A percentile compares a stretch with the other conserved stretches of the same genome.
These are phyloP conservation scores for Populus hybrid DNA, from an alignment of 441 rosid genomes.

Conservation along the genomic window DNA sequence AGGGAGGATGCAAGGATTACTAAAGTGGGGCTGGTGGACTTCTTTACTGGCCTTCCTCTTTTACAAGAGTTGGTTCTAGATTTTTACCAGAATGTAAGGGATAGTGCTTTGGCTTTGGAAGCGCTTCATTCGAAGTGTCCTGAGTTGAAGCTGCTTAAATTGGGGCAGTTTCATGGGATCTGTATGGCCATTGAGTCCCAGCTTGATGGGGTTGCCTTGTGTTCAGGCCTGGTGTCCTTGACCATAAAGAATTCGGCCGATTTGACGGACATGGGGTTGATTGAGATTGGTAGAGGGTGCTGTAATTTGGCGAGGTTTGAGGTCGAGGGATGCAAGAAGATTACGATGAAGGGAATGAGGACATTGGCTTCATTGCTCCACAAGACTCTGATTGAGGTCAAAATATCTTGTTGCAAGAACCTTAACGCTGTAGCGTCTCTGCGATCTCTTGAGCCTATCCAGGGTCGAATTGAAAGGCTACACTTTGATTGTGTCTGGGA, in stretches of 20 bases:
- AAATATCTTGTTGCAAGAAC: conserved; percentile 70
- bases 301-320: conserved; percentile 57
- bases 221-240: conserved; percentile 54
- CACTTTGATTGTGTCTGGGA: conserved; percentile 88
- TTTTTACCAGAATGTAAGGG: conserved; percentile 62
- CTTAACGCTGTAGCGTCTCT: conserved; percentile 55
- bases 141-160: conserved; percentile 43
- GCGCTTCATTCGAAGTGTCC: conserved; percentile 52
- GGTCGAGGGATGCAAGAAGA: conserved; percentile 73
- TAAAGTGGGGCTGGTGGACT: conserved; percentile 38
- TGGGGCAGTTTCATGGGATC: conserved; percentile 71
- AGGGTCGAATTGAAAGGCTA: conserved; percentile 52
- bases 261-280: conserved; percentile 76
- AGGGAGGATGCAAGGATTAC: conserved; percentile 58
- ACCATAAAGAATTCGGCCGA: conserved; percentile 60
- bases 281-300: conserved; percentile 84
- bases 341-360: conserved; percentile 66
- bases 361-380: conserved; percentile 50
- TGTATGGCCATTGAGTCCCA: conserved; percentile 60
- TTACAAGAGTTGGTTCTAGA: conserved; percentile 69
- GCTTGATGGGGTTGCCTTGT: conserved; percentile 73
- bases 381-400: conserved; percentile 55
- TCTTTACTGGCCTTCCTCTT: conserved; percentile 49
- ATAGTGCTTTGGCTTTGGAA: conserved; percentile 54
- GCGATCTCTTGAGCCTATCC: conserved; percentile 61